A percentile compares a stretch with the other conserved stretches of the same genome.
These are phyloP conservation scores for Fusarium napiforme DNA, from an alignment of 2,329 filamentous ascomycete genomes.

Conservation along the genomic window DNA sequence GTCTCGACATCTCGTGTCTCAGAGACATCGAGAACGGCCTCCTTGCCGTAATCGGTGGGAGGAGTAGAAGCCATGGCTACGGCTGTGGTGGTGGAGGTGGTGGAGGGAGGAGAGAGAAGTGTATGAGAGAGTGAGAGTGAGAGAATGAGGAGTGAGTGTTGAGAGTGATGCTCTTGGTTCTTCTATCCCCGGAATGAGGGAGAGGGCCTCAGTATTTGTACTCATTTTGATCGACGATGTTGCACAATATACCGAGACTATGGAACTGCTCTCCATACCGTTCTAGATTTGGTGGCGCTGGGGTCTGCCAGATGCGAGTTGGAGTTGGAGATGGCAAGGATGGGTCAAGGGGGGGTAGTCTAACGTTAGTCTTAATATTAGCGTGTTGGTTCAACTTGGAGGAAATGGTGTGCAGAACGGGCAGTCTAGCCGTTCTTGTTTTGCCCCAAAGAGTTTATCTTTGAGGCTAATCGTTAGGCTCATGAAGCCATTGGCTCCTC, in stretches of 20 bases:
- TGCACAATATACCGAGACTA: conserved; percentile 10
- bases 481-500: conserved; percentile 11
- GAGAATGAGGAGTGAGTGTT: not conserved
- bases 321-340: conserved; percentile 19
- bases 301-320: conserved; percentile 2
- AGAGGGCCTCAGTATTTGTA: conserved; percentile 31
- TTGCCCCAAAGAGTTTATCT: conserved; percentile 30
- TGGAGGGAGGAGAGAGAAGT: not conserved
- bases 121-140: not conserved
- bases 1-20: conserved; percentile 33
- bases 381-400: not conserved
- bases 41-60: conserved; percentile 35
- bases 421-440: conserved; percentile 26
- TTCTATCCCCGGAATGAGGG: conserved; percentile 15
- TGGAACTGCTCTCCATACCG: conserved; percentile 8
- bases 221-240: conserved; percentile 15
- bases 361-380: not conserved
- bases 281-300: conserved; percentile 36
- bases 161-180: conserved; percentile 39
- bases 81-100: not conserved
- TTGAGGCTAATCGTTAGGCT: conserved; percentile 9
- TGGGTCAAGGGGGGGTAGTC: conserved; percentile 11
- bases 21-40: conserved; percentile 32
- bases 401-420: conserved; percentile 36
- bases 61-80: conserved; percentile 32